Conservation (phyloP, 148 eudicot species). For the Spergularia bocconei region DNA sequence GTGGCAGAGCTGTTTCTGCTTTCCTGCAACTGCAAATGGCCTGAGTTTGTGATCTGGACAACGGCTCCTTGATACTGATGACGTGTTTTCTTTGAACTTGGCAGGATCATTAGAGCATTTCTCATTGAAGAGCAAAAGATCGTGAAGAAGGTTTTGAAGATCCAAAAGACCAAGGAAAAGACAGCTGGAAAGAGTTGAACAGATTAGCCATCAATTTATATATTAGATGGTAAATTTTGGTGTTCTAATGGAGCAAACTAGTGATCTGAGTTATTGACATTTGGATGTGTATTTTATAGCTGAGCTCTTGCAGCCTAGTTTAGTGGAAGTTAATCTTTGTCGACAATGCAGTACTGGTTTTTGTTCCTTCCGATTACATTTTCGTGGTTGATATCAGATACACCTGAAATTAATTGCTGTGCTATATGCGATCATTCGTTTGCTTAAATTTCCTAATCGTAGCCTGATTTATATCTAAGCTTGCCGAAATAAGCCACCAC, state of each 20-base stretch:
- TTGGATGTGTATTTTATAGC: slow-evolving; percentile 28
- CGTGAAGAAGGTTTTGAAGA: slow-evolving; percentile 84
- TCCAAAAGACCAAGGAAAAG: slow-evolving; percentile 78
- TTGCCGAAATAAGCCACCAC: no score
- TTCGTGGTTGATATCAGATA: slow-evolving; percentile 7
- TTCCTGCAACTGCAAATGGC: neutral
- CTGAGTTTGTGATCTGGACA: no score
- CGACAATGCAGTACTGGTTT: slow-evolving; percentile 17
- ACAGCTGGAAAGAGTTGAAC: slow-evolving; percentile 40
- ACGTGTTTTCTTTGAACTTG: neutral
- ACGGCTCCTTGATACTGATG: neutral
- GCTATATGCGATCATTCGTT: slow-evolving; percentile 8
- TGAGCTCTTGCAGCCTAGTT: slow-evolving; percentile 17
- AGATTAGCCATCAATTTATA: neutral
- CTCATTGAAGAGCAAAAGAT: slow-evolving; percentile 83
- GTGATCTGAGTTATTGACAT: slow-evolving; percentile 26
- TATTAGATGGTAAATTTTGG: slow-evolving; percentile 33
- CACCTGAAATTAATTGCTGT: slow-evolving; percentile 19
- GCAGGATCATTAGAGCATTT: slow-evolving; percentile 75
- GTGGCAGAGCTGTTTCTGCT: neutral
- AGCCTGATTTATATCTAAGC: no score
- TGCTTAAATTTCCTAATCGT: neutral
- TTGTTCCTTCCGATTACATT: slow-evolving; percentile 1
- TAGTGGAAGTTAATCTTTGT: slow-evolving; percentile 24
- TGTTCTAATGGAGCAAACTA: slow-evolving; percentile 7